A percentile compares a stretch with the other conserved stretches of the same genome.
These are phyloP conservation scores for Arxiozyma slooffiae DNA, from an alignment of 1,139 yeast genomes.

Conservation along the genomic window DNA sequence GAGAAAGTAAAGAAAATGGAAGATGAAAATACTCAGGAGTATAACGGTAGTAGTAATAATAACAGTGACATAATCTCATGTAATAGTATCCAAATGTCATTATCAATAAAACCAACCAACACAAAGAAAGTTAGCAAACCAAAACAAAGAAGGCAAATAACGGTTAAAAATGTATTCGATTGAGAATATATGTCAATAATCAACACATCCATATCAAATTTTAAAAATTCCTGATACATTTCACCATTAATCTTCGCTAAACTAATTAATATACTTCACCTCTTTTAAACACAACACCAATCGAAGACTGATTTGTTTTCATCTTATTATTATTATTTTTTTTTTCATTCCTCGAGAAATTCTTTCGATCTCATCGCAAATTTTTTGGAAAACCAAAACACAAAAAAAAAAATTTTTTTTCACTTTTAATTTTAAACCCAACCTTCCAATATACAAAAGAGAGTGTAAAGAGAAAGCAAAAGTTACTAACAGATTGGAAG, in stretches of 20 bases:
- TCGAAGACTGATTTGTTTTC: too few relatives aligned
- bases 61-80: background rate
- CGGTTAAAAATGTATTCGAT: background rate
- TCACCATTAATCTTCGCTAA: too few relatives aligned
- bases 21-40: background rate
- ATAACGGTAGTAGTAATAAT: too few relatives aligned
- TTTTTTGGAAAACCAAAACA: too few relatives aligned
- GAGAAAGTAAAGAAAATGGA: constrained; percentile 14
- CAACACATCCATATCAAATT: background rate
- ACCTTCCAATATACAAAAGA: background rate
- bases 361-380: background rate
- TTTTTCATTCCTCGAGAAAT: background rate
- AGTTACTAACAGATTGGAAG: background rate
- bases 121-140: background rate
- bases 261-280: too few relatives aligned
- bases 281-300: too few relatives aligned
- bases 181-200: background rate
- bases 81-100: background rate
- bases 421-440: background rate
- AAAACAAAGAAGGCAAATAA: constrained; percentile 1
- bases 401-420: too few relatives aligned
- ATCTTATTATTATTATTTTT: too few relatives aligned
- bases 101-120: background rate
- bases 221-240: too few relatives aligned
- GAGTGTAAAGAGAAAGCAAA: background rate